Evolutionary conservation across 768 basidiomycete species (phyloP), one percentile per base, ranked within the genome.

Genomic region (Amanita inopinata): DNA sequence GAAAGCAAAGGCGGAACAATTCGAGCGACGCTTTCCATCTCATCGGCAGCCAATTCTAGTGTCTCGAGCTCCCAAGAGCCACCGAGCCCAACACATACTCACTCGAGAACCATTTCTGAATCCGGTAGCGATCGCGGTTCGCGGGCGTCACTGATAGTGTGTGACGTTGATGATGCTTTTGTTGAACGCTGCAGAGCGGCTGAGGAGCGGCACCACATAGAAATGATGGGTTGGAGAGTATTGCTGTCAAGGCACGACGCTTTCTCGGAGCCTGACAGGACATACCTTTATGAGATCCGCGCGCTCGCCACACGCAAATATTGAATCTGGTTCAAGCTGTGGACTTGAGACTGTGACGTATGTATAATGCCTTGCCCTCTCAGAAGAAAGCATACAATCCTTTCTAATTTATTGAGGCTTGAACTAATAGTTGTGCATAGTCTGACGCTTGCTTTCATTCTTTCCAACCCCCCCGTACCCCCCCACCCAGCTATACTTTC

Each of bases 251-350:
- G 52, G 44, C 60, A 61, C 33, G 67, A 68, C 43, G 50, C 61
- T 20, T 65, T 63, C 39, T 49, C 61, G 17, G 67, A 72, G 42
- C 65, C 73, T 24, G 79, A 81, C 54, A 76, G 80, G 45, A 72
- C 74, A 28, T 71, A 76, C 53, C 67, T 91, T 25, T 83, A 76
- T 60, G 87, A 90, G 60, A 89, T 91, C 47, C 78, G 87, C 49
- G 83, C 81, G 18, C 73, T 91, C 44, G 87, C 87, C 11, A 88
- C 83, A n/a, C 76, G 85, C 59, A 80, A 78, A 59, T 88, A 89
- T 61, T 84, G 56, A 75, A 51, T 44, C 31, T 45, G n/a, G n/a
- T 46, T 36, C 32, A 38, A 14, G 14, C 33, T 19, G 24, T 27
- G 34, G 42, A 24, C 18, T 22, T 28, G 23, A 43, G 24, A 12